Evolutionary conservation across 1,284 basidiomycete species (phyloP), one percentile per base, ranked within the genome.

Genomic region (Apiotrichum veenhuisii): DNA sequence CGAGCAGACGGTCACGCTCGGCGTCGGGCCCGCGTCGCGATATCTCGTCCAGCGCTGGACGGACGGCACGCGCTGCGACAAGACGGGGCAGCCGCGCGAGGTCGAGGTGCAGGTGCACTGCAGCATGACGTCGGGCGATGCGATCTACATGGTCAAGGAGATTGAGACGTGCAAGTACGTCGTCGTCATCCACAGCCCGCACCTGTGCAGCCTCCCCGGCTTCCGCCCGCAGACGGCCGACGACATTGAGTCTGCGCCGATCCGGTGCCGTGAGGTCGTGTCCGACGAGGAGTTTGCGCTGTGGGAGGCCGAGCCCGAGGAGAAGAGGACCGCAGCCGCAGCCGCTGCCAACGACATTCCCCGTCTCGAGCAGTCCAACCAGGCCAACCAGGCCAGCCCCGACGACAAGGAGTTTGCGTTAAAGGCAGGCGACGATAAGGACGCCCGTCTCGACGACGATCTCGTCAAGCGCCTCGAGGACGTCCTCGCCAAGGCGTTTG

Each of bases 81-180:
- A 90, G 81, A 93, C 89, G 1, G 87, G 87, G 43, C 83, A 82
- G 73, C 83, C 82, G 55, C 85, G 93, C 58, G 88, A 90, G 77
- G 87, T 93, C 51, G 92, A 97, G 80, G 86, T 97, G 36, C 93
- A 97, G 88, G 93, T 94, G 74, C 93, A 97, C 77, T 97, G 93
- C 78, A 90, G 89, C 59, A 90, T 91, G 87, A 88, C 87, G 54
- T 88, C 87, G 77, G 85, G 87, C 40, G 81, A 82, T 66, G 67
- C 73, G 43, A 90, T 96, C 68, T 83, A 90, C 52, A 87, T 93
- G 70, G 86, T 97, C 67, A 91, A 93, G 72, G 93, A 97, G 80
- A 83, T 90, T 22, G 87, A 87, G 70, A 93, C 87, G 30, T 80
- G 93, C 76, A 86, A 88, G 65, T 96, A 97, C 74, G 85, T 95